These are phyloP conservation scores for Mycosphaerella sp. DNA, from an alignment of 2,329 filamentous ascomycete species.

Conservation along the genomic window DNA sequence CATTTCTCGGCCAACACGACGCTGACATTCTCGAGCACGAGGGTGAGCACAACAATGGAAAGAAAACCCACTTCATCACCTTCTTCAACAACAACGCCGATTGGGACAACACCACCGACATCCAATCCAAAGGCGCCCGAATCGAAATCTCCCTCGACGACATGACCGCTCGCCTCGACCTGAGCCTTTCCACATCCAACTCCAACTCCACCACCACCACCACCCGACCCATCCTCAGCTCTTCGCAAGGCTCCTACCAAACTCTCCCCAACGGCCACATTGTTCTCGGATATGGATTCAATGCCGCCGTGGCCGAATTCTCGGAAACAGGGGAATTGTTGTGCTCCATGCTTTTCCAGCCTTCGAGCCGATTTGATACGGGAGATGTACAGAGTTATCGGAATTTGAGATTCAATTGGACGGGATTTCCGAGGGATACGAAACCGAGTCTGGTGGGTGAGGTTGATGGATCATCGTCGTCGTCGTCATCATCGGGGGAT, in stretches of 20 bases:
- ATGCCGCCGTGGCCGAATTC: slow-evolving; percentile 37
- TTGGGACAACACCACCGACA: slow-evolving; percentile 18
- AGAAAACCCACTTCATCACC: slow-evolving; percentile 12
- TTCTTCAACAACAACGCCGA: slow-evolving; percentile 31
- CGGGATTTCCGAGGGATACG: slow-evolving; percentile 26
- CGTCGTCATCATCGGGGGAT: slow-evolving; percentile 12
- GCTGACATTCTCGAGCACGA: slow-evolving; percentile 36
- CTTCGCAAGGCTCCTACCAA: slow-evolving; percentile 49
- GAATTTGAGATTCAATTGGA: slow-evolving; percentile 47
- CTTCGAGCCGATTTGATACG: slow-evolving; percentile 40
- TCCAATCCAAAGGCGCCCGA: slow-evolving; percentile 19
- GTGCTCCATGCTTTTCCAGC: slow-evolving; percentile 47
- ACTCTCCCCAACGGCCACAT: slow-evolving; percentile 48
- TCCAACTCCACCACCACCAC: slow-evolving; percentile 12
- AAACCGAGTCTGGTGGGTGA: slow-evolving; percentile 22
- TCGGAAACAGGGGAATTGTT: slow-evolving; percentile 43
- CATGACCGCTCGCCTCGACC: slow-evolving; percentile 28
- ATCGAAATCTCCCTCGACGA: slow-evolving; percentile 24
- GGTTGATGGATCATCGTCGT: too few relatives aligned
- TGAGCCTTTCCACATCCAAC: too few relatives aligned
- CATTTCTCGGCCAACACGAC: slow-evolving; percentile 48
- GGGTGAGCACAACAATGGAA: slow-evolving; percentile 30
- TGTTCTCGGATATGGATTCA: slow-evolving; percentile 50
- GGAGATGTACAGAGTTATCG: slow-evolving; percentile 44
- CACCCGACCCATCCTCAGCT: slow-evolving; percentile 36